phyloP scores from a whole-genome alignment of 2,329 filamentous ascomycete species.

The Diaporthe destruens region DNA sequence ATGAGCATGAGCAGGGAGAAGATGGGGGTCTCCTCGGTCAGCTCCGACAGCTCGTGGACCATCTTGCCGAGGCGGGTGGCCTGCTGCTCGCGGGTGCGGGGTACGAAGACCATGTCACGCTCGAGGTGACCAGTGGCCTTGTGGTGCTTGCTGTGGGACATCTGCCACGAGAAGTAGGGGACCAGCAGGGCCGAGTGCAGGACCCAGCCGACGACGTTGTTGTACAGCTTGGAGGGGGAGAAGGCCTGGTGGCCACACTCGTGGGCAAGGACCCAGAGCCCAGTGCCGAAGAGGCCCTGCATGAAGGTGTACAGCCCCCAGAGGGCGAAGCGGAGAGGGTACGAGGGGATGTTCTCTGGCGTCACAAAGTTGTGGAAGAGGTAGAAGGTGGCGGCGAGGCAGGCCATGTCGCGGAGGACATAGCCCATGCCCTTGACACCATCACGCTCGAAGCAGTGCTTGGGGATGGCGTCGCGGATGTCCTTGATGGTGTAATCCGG shows the following conservation, averaged over 20 bases:
- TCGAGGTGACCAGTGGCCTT: constrained; percentile 98
- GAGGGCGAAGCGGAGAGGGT: constrained; percentile 72
- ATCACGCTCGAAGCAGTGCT: constrained; percentile 95
- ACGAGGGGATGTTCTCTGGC: constrained; percentile 82
- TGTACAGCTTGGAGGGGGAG: constrained; percentile 89
- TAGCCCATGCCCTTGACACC: constrained; percentile 81
- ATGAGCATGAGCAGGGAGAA: constrained; percentile 81
- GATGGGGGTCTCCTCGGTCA: constrained; percentile 95
- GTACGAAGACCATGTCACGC: constrained; percentile 99
- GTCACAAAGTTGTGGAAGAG: constrained; percentile 92
- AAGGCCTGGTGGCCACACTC: constrained; percentile 98
- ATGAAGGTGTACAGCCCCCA: constrained; percentile 79
- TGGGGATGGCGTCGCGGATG: constrained; percentile 95
- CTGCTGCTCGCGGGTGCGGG: constrained; percentile 86
- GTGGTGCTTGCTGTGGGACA: constrained; percentile 99
- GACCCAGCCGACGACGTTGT: constrained; percentile 93
- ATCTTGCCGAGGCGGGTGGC: constrained; percentile 80
- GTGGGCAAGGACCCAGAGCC: constrained; percentile 95
- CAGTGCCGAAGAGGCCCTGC: constrained; percentile 94
- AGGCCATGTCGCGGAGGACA: constrained; percentile 83
- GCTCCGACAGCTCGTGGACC: constrained; percentile 85
- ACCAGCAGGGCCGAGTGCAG: constrained; percentile 90
- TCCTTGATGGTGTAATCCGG: constrained; percentile 98
- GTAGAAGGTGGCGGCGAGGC: constrained; percentile 82
- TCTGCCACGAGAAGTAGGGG: constrained; percentile 99